Evolutionary conservation across 495 filamentous ascomycete genomes (phyloP).

Genomic region (Xylaria curta): DNA sequence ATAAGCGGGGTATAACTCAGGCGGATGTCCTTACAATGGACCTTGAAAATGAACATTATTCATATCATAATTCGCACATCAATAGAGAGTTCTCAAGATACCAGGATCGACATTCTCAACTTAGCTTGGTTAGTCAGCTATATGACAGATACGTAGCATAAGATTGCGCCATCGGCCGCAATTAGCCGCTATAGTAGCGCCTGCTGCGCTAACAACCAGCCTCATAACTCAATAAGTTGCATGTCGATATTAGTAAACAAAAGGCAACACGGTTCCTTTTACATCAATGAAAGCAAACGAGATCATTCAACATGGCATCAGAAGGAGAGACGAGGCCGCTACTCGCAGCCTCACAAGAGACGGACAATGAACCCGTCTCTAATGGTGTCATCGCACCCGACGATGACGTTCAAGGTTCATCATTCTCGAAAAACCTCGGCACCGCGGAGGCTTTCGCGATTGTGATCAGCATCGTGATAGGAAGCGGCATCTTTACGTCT

Average conservation of each 20-base stretch:
- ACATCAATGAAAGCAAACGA: background rate
- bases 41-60: background rate
- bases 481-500: conserved; percentile 63
- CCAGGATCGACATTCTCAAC: background rate
- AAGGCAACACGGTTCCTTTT: background rate
- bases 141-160: background rate
- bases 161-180: conserved; percentile 20
- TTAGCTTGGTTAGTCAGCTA: conserved; percentile 5
- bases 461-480: conserved; percentile 62
- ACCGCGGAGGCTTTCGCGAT: conserved; percentile 61
- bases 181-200: conserved; percentile 11
- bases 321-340: conserved; percentile 41
- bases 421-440: conserved; percentile 54
- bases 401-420: conserved; percentile 26
- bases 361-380: conserved; percentile 19
- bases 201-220: background rate
- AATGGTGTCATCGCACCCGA: conserved; percentile 19
- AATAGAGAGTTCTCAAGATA: background rate
- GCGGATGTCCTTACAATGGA: no score
- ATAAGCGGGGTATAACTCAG: background rate
- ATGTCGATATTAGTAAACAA: background rate
- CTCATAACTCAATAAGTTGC: background rate
- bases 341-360: conserved; percentile 32
- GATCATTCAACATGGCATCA: conserved; percentile 14
- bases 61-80: background rate